phyloP scores from a whole-genome alignment of 495 filamentous ascomycete species.

The Tuber brumale region DNA sequence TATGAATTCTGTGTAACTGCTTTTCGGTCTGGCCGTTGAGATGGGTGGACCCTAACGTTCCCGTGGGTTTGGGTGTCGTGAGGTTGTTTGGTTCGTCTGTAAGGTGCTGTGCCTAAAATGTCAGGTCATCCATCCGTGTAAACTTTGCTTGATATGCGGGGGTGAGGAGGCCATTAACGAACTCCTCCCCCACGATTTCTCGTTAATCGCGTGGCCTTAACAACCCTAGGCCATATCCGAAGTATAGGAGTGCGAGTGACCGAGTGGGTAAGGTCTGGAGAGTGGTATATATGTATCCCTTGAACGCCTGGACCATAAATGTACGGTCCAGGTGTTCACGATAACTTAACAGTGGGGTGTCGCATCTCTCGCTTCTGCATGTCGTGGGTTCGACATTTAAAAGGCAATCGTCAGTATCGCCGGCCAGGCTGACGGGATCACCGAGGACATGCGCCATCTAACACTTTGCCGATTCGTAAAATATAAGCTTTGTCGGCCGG shows the following conservation, averaged over 20 bases:
- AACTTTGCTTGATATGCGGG: neutral
- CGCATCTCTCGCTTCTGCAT: slow-evolving; percentile 1
- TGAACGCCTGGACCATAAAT: neutral
- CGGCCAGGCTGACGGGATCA: neutral
- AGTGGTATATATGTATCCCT: neutral
- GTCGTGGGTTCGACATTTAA: neutral
- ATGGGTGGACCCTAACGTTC: neutral
- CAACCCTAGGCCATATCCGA: neutral
- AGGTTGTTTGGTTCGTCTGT: neutral
- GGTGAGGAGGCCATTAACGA: neutral
- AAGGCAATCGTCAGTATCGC: neutral
- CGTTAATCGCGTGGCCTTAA: neutral
- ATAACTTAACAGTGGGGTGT: neutral
- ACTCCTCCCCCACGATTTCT: neutral
- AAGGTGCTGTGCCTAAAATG: neutral
- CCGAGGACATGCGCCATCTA: neutral
- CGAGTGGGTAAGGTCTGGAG: neutral
- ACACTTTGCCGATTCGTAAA: neutral
- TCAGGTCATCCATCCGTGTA: neutral
- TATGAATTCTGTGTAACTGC: neutral
- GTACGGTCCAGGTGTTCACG: neutral
- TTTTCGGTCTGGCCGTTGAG: neutral
- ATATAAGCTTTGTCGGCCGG: neutral
- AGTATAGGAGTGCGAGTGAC: neutral
- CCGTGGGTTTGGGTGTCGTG: neutral